phyloP scores from a whole-genome alignment of 805 yeast species.

The Maudiozyma saulgeensis region DNA sequence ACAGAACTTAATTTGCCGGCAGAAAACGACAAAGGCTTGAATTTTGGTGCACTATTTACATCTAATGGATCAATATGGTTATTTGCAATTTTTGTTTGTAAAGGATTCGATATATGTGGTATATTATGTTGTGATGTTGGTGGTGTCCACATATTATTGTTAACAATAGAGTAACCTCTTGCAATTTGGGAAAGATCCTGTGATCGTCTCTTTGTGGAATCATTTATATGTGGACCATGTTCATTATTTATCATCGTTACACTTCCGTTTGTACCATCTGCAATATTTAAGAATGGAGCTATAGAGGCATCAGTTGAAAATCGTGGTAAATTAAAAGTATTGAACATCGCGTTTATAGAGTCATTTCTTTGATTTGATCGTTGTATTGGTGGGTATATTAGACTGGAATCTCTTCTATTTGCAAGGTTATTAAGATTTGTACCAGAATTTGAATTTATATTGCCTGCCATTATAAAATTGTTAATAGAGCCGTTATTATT shows the following conservation, averaged over 20 bases:
- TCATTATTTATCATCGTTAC: background rate
- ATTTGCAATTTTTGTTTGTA: constrained; percentile 14
- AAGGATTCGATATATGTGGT: constrained; percentile 8
- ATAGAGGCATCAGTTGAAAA: constrained; percentile 23
- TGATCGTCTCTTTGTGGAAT: background rate
- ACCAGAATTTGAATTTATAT: background rate
- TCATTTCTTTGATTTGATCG: constrained; percentile 11
- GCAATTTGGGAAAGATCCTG: constrained; percentile 10
- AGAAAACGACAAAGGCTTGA: constrained; percentile 20
- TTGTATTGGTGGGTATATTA: background rate
- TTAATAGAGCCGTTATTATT: background rate
- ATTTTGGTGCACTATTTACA: constrained; percentile 34
- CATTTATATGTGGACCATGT: background rate
- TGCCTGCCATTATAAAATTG: background rate
- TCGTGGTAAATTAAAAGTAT: constrained; percentile 16
- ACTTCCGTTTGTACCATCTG: constrained; percentile 1
- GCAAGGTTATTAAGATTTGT: background rate
- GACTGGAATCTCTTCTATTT: background rate
- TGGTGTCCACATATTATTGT: constrained; percentile 19
- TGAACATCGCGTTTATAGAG: constrained; percentile 15
- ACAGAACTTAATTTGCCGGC: constrained; percentile 4
- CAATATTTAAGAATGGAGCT: constrained; percentile 21
- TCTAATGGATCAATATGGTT: constrained; percentile 44
- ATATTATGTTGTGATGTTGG: constrained; percentile 7
- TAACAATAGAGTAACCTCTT: constrained; percentile 25